Base-by-base conservation (phyloP, 1,139 yeast genomes). In the Geotrichum phurueaensis region DNA sequence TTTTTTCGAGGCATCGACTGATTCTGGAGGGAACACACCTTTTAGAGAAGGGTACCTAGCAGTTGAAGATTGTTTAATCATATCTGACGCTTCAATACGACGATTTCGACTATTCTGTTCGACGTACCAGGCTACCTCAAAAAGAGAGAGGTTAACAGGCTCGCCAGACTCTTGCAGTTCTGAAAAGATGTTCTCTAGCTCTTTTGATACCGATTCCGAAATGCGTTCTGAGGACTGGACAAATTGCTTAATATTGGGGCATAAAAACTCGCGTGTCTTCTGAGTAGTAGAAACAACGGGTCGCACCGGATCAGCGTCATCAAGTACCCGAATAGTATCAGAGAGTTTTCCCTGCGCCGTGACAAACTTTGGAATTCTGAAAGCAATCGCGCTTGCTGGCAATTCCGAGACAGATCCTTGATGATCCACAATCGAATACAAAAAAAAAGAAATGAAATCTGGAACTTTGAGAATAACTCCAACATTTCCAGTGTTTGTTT, bases 71-170 rank as follows among this genome's bases (percentile, higher is more conserved):
- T 56, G 54, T 33, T 57, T 29, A 3, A 59, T 23, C 23, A 59
- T 31, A 31, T 58, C 56, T 13, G 10, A 15, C n/a, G 47, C 47
- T 39, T 39, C 47, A 18, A n/a, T 39, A n/a, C 47, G 20, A 4
- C 47, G 47, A 15, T 20, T 50, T 60, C 45, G 2, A 15, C 45
- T 39, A 6, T 39, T 39, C 39, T 59, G 51, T 36, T 56, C 59
- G 18, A 64, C 63, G 49, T 62, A 60, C 51, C 62, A 59, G 43
- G 64, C 69, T 3, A 68, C 63, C 43, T 66, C 69, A 56, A 65
- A 67, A 25, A 69, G 62, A 3, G 71, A 65, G 12, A 69, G 58
- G 50, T 66, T 68, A 1, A 64, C 58, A 5, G 71, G 60, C 3
- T 54, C 54, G 12, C 57, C 58, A 4, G 60, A 49, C 5, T 59